Evolutionary conservation across 331 rosid genomes (phyloP), one percentile per base, ranked within the genome.

Genomic region (Rosa hybrid): DNA sequence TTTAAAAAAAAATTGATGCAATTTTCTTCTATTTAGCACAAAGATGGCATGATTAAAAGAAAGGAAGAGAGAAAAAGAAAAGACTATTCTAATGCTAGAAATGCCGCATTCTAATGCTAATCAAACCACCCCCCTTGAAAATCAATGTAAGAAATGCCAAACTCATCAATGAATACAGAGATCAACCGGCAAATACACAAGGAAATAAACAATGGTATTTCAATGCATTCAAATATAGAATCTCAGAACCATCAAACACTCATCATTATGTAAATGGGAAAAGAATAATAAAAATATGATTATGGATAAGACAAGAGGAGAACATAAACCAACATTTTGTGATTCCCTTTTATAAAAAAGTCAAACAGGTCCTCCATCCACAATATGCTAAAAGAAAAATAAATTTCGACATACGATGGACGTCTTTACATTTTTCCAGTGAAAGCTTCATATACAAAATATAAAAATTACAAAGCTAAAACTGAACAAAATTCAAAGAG

Each of bases 401-500:
- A 62, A 76, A 20, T 8, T 77, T 45, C 74, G 83, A 77, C 74
- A 77, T 57, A 78, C 64, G 42, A 68, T 79, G 83, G 56, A 71
- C 27, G 72, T 30, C 23, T 78, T 82, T 18, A 75, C 81, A 74
- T 34, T 42, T 57, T 50, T 76, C 81, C 72, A 80, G 71, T 71
- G 68, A 73, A 65, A 78, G 44, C 80, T 77, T 64, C 81, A 77
- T 60, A 75, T n/a, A 71, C 63, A 72, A 51, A 63, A 71, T 30
- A 12, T 39, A 59, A 38, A 78, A 78, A 80, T 78, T 86, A 86
- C 89, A 84, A 72, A 18, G 65, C 64, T 69, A 83, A 44, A 65
- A 68, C 54, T 38, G 79, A 83, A 34, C 23, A 54, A 73, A 57
- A 78, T 41, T 71, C 27, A 74, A 16, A 46, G 75, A 78, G 83